Evolutionary conservation across 805 yeast species (phyloP).

Genomic region (Candida verbasci): DNA sequence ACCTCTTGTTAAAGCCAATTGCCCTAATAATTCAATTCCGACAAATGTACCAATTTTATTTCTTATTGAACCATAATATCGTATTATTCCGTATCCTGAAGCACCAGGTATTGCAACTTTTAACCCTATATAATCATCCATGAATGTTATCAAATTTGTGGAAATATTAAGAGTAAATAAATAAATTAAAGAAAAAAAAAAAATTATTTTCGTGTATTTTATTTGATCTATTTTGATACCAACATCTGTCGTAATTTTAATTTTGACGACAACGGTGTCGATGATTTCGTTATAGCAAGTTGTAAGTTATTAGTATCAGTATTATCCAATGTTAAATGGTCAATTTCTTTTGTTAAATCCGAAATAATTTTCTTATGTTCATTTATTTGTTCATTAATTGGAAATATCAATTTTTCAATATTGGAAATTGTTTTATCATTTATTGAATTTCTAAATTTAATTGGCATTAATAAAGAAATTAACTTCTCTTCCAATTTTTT

Average conservation of each 20-base stretch:
- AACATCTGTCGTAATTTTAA: constrained; percentile 6
- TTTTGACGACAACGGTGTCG: constrained; percentile 1
- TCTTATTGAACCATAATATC: constrained; percentile 68
- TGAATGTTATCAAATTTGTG: too few relatives aligned
- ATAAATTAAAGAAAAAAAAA: constrained; percentile 2
- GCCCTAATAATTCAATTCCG: constrained; percentile 81
- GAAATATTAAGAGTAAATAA: not conserved
- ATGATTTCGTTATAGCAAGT: not conserved
- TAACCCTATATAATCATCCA: constrained; percentile 32
- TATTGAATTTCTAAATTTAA: constrained; percentile 22
- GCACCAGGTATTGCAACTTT: constrained; percentile 53
- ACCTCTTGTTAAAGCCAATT: constrained; percentile 54
- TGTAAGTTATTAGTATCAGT: not conserved
- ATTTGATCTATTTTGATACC: not conserved
- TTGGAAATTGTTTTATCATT: constrained; percentile 17
- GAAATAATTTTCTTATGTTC: constrained; percentile 13
- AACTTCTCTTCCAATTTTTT: constrained; percentile 20
- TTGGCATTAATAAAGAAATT: constrained; percentile 24
- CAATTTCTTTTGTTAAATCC: constrained; percentile 10
- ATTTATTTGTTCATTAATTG: constrained; percentile 19
- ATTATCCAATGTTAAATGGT: constrained; percentile 3
- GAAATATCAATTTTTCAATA: constrained; percentile 25
- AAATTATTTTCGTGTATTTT: not conserved
- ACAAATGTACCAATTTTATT: constrained; percentile 74
- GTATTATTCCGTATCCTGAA: constrained; percentile 58